Evolutionary conservation across 805 yeast genomes (phyloP).

Genomic region (Danielozyma ontarioensis): DNA sequence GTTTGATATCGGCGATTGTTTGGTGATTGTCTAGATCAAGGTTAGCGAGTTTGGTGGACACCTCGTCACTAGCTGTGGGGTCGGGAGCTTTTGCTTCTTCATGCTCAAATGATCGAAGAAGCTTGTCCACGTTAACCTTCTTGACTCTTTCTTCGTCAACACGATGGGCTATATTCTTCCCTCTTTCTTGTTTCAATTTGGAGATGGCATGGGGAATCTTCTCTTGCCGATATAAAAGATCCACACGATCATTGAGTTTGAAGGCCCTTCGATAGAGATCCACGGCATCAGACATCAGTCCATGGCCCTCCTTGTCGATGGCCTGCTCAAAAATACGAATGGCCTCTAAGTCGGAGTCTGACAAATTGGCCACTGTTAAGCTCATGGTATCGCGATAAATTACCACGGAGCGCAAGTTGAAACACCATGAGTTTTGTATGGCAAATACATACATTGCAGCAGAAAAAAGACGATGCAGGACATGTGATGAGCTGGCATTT

Average conservation of each 20-base stretch:
- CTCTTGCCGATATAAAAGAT: constrained; percentile 57
- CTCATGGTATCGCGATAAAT: not conserved
- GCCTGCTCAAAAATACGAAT: constrained; percentile 65
- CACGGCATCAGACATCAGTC: constrained; percentile 80
- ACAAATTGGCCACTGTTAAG: too few relatives aligned
- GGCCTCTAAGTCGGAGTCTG: constrained; percentile 35
- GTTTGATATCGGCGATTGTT: constrained; percentile 8
- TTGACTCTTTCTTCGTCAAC: constrained; percentile 34
- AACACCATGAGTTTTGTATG: not conserved
- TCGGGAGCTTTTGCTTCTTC: constrained; percentile 25
- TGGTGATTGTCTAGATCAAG: constrained; percentile 17
- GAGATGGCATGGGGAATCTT: constrained; percentile 38
- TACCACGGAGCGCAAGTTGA: not conserved
- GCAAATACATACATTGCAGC: too few relatives aligned
- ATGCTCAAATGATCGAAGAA: constrained; percentile 32
- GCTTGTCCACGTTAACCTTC: constrained; percentile 35
- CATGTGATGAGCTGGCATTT: too few relatives aligned
- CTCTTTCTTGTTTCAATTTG: constrained; percentile 17
- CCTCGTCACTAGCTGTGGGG: constrained; percentile 12
- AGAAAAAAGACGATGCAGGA: too few relatives aligned
- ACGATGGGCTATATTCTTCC: constrained; percentile 23
- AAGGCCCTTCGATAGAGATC: constrained; percentile 67
- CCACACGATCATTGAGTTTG: constrained; percentile 55
- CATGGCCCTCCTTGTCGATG: constrained; percentile 63
- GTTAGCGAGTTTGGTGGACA: constrained; percentile 23